A percentile compares a stretch with the other conserved stretches of the same genome.
These are phyloP conservation scores for Saprolegnia diclina DNA, from an alignment of 352 stramenopile genomes.

Conservation along the genomic window DNA sequence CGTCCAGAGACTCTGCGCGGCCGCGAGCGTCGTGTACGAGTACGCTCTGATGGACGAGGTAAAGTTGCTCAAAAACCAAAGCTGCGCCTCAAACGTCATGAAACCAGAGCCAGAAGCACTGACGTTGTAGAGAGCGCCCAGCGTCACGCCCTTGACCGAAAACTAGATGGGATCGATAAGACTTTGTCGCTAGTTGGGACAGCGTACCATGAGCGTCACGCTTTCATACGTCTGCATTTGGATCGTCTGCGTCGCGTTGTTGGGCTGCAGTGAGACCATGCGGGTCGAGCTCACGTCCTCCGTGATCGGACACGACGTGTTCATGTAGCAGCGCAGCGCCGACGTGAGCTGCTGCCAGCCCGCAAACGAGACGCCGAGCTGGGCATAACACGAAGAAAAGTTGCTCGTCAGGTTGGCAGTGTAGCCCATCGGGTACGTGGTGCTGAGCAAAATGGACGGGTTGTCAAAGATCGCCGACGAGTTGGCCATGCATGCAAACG, in stretches of 20 bases:
- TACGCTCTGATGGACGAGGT: neutral
- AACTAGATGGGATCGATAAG: neutral
- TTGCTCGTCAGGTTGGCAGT: neutral
- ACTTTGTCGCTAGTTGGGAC: neutral
- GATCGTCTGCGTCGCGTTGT: neutral
- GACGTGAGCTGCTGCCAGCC: neutral
- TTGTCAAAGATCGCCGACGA: constrained; percentile 9
- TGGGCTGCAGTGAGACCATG: neutral
- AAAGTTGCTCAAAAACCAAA: neutral
- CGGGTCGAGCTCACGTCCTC: constrained; percentile 9
- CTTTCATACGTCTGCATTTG: neutral
- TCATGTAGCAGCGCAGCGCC: neutral
- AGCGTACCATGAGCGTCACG: neutral
- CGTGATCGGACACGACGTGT: neutral
- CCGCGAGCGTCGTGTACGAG: neutral
- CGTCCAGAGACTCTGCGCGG: neutral
- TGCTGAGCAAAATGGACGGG: neutral
- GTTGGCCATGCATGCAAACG: neutral
- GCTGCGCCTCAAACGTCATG: neutral
- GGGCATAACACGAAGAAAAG: neutral
- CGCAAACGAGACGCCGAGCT: neutral
- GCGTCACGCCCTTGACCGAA: neutral
- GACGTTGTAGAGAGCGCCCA: neutral
- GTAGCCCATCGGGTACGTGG: neutral
- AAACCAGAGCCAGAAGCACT: neutral